These are phyloP conservation scores for Begonia peltatifolia DNA, from an alignment of 306 rosid species.

Conservation along the genomic window DNA sequence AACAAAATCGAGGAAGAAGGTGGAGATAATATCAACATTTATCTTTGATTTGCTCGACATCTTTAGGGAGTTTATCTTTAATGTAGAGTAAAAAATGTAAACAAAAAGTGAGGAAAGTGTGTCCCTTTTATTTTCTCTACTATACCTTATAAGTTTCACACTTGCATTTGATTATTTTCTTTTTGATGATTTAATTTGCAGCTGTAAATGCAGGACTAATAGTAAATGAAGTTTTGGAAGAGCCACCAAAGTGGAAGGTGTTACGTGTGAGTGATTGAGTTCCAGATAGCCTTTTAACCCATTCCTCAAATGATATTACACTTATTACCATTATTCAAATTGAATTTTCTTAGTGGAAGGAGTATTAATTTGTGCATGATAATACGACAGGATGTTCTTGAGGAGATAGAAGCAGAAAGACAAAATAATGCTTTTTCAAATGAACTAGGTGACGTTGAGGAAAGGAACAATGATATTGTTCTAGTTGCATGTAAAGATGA, in stretches of 20 bases:
- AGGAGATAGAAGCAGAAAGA: slow-evolving; percentile 86
- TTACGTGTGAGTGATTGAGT: slow-evolving; percentile 99
- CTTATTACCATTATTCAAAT: background rate
- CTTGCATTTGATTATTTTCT: background rate
- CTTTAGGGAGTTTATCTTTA: too few relatives aligned
- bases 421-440: slow-evolving; percentile 26
- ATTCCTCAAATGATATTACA: background rate
- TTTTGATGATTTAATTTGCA: slow-evolving; percentile 30
- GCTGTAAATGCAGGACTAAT: slow-evolving; percentile 28
- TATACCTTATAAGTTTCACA: background rate
- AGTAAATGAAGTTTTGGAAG: slow-evolving; percentile 89
- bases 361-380: background rate
- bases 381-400: slow-evolving; percentile 64
- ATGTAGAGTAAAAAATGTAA: too few relatives aligned
- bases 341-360: background rate
- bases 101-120: too few relatives aligned
- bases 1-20: slow-evolving; percentile 40
- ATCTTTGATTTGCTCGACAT: too few relatives aligned
- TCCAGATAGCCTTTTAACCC: slow-evolving; percentile 21
- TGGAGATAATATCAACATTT: slow-evolving; percentile 6
- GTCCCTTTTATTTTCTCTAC: too few relatives aligned
- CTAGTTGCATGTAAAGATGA: slow-evolving; percentile 95
- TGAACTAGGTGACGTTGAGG: slow-evolving; percentile 43
- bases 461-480: slow-evolving; percentile 45
- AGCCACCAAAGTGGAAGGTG: slow-evolving; percentile 98